Evolutionary conservation across 2,329 filamentous ascomycete genomes (phyloP).

Genomic region (Sporothrix sp.): DNA sequence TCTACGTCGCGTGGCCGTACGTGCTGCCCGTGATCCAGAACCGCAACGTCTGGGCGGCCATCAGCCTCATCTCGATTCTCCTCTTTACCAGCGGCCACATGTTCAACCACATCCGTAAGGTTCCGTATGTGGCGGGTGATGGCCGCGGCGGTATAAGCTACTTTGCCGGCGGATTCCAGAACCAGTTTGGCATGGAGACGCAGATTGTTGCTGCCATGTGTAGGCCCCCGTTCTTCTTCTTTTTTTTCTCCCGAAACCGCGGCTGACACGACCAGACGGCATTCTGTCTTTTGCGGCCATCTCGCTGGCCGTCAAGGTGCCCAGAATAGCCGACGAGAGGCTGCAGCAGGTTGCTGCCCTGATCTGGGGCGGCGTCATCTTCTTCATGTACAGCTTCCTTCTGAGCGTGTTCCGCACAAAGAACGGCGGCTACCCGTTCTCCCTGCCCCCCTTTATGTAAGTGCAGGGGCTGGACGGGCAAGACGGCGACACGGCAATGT

Average conservation of each 20-base stretch:
- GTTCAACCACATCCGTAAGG: slow-evolving; percentile 98
- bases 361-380: slow-evolving; percentile 65
- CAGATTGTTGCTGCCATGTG: slow-evolving; percentile 91
- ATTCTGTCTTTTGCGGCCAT: slow-evolving; percentile 84
- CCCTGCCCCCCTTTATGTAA: slow-evolving; percentile 75
- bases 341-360: slow-evolving; percentile 74
- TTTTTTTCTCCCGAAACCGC: background rate
- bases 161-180: slow-evolving; percentile 86
- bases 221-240: slow-evolving; percentile 34
- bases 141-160: slow-evolving; percentile 80
- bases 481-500: no score
- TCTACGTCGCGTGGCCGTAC: slow-evolving; percentile 66
- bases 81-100: slow-evolving; percentile 95
- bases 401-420: slow-evolving; percentile 90
- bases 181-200: slow-evolving; percentile 86
- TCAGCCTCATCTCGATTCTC: slow-evolving; percentile 80
- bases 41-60: slow-evolving; percentile 85
- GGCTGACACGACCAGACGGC: slow-evolving; percentile 35
- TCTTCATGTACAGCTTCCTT: slow-evolving; percentile 85
- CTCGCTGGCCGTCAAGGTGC: slow-evolving; percentile 82
- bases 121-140: slow-evolving; percentile 82
- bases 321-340: slow-evolving; percentile 69
- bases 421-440: slow-evolving; percentile 92
- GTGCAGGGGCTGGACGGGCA: background rate
- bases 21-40: slow-evolving; percentile 74